Conservation (phyloP, 2,329 filamentous ascomycete species). For the Venturia carpophila region DNA sequence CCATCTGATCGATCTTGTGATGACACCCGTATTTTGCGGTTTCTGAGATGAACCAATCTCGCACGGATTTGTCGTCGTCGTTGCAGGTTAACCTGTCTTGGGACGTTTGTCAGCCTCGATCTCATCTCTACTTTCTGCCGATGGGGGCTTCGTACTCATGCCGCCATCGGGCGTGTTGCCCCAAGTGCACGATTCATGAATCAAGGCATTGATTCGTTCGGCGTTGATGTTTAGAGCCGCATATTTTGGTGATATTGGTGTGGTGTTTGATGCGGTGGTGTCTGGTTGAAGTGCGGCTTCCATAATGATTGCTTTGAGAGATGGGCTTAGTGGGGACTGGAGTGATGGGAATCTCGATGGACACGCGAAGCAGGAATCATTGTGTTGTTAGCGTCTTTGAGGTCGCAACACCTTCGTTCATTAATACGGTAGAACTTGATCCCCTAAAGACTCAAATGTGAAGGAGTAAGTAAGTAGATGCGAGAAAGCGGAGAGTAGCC, state of each 20-base stretch:
- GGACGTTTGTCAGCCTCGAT: not conserved
- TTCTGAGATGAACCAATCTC: conserved; percentile 29
- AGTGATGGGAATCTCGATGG: not conserved
- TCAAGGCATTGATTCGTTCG: conserved; percentile 19
- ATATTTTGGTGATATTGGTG: conserved; percentile 20
- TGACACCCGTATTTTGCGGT: conserved; percentile 26
- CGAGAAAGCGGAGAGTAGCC: conserved; percentile 16
- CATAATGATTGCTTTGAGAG: not conserved
- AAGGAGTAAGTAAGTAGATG: conserved; percentile 10
- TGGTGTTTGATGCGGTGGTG: not conserved
- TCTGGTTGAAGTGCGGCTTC: conserved; percentile 6
- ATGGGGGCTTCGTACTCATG: conserved; percentile 9
- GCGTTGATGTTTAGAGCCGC: conserved; percentile 19
- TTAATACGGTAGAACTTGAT: not conserved
- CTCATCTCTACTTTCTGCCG: too few relatives aligned
- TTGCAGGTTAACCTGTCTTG: conserved; percentile 19
- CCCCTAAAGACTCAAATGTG: not conserved
- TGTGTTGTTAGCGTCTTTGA: not conserved
- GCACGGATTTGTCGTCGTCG: conserved; percentile 25
- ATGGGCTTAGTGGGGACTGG: not conserved
- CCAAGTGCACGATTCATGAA: conserved; percentile 21
- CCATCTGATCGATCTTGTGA: conserved; percentile 31
- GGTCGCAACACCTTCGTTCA: not conserved
- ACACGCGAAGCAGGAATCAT: not conserved
- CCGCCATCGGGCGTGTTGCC: conserved; percentile 20